Evolutionary conservation across 1,284 basidiomycete genomes (phyloP).

Genomic region (Ustilago loliicola): DNA sequence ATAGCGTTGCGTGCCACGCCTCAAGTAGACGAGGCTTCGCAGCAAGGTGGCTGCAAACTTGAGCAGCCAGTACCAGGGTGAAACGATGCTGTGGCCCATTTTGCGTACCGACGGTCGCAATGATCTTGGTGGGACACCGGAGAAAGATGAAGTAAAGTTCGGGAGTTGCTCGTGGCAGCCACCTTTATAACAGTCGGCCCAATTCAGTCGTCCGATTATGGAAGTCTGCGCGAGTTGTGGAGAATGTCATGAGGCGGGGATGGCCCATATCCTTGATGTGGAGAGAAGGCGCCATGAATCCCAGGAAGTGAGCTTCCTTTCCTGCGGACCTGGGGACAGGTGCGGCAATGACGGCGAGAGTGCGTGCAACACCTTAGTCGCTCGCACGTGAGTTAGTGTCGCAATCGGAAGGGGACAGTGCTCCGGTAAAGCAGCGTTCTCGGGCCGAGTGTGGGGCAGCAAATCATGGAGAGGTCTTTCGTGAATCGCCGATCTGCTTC

Average conservation of each 20-base stretch:
- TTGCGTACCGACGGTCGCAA: not conserved
- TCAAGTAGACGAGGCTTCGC: slow-evolving; percentile 15
- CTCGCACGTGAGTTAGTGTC: not conserved
- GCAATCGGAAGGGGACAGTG: no score
- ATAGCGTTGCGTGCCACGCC: slow-evolving; percentile 31
- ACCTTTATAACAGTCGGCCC: no score
- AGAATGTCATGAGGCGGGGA: no score
- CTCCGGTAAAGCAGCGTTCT: not conserved
- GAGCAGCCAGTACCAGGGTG: slow-evolving; percentile 41
- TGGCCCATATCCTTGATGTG: not conserved
- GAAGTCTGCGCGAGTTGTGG: not conserved
- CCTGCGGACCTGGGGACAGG: not conserved
- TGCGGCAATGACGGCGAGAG: not conserved
- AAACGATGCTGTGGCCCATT: slow-evolving; percentile 38
- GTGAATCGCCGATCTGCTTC: not conserved
- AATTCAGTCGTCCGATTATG: no score
- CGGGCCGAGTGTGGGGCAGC: no score
- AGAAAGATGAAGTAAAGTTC: not conserved
- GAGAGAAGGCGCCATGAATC: not conserved
- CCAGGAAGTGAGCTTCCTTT: not conserved
- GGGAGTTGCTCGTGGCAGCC: no score
- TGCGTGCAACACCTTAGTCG: not conserved
- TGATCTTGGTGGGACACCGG: not conserved
- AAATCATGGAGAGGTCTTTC: not conserved
- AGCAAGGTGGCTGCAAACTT: slow-evolving; percentile 32